Base-by-base conservation (phyloP, 129 eudicot genomes). In the Lonicera japonica region DNA sequence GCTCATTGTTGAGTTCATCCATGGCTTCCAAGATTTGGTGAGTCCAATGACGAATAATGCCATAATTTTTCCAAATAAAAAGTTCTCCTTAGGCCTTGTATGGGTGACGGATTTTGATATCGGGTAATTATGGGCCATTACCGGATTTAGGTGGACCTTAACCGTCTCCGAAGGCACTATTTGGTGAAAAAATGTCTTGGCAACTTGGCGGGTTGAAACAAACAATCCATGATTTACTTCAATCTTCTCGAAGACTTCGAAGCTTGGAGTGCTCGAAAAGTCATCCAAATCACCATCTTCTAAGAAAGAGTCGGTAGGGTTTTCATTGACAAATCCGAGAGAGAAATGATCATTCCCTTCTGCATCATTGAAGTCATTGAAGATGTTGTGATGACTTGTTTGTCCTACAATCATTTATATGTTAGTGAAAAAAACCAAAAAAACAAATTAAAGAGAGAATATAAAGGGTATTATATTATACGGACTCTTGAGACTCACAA, bases 161-260 rank as follows among this genome's bases (percentile, higher is more conserved):
- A 83, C 84, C 0, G 82, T 83, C 69, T 75, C 78, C 1, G 95
- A 86, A 56, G 95, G 95, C 61, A 66, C 66, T 25, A 83, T 73
- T 60, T 80, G 82, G 68, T 86, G 95, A 43, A 80, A 86, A 55
- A 61, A 83, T 45, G 87, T 86, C 55, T 83, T 47, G n/a, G 95
- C 70, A 25, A 71, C 85, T 11, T 80, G 95, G 34, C 76, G 65
- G n/a, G 95, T 83, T 2, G 95, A 82, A 17, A 86, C 82, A 40
- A 86, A 71, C 66, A 86, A 56, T 23, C 94, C 86, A 22, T 76
- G 87, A 47, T 81, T 86, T 23, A 57, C 70, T 76, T 82, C 82
- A 4, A 79, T 67, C 60, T 80, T 82, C 78, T 79, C 89, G 29
- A 68, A 79, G 15, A 82, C 79, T 58, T 77, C 89, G 7, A 79